Evolutionary conservation across 1,284 basidiomycete species (phyloP), one percentile per base, ranked within the genome.

Genomic region (Trichosporon faecale): DNA sequence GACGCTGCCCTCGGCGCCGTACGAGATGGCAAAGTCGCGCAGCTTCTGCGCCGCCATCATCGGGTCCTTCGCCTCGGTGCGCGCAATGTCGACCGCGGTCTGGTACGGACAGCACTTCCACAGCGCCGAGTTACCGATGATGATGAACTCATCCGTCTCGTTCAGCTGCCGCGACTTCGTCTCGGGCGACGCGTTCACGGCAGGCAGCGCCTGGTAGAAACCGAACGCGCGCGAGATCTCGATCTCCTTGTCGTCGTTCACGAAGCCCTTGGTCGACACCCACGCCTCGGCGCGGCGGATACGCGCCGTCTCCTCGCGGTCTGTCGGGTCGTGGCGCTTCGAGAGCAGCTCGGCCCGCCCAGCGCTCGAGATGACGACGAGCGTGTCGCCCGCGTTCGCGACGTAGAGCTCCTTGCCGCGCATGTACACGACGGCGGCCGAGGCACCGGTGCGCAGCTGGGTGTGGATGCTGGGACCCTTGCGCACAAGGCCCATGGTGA

Each of bases 41-140:
- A 99, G 85, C 85, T 98, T 98, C 85, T 70, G 95, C 0, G 96
- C 94, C 3, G 97, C 96, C 76, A 95, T 90, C 94, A 98, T 98
- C 0, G 95, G 94, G 80, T 98, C 93, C 18, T 88, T 88, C 31
- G 89, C 85, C 79, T 94, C 92, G 9, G 89, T 89, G 27, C 96
- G 89, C 1, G 95, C 96, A 73, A 99, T 95, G 79, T 99, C 96
- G 65, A 99, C 94, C 0, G 97, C 97, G 0, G 93, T 96, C 83
- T 98, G 95, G 82, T 93, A 94, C 8, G 93, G 92, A 74, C 98
- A 91, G 76, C 90, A 93, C 77, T 96, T 92, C 97, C 97, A 99
- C 44, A 99, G 83, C 0, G 92, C 93, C 2, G 90, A 88, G 80
- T 98, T 99, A 46, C 91, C 96, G 72, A 99, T 88, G 82, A 99